A percentile compares a stretch with the other conserved stretches of the same genome.
Conservation (phyloP, 306 rosid genomes). For the Cucurbita moschata region DNA sequence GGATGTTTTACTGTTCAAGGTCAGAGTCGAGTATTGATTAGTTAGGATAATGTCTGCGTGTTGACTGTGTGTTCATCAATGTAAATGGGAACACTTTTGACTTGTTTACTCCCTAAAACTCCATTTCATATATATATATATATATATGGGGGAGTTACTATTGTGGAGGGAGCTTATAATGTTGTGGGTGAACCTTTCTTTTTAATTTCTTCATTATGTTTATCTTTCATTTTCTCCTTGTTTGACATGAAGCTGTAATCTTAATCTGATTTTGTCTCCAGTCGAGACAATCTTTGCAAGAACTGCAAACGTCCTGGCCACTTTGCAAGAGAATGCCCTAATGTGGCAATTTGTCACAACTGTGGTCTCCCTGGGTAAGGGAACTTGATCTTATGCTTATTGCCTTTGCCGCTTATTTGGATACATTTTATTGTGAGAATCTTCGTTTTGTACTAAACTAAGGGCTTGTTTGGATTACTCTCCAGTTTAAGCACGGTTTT, state of each 20-base stretch:
- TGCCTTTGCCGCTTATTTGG: background rate
- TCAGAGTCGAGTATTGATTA: background rate
- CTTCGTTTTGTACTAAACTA: background rate
- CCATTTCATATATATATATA: no score
- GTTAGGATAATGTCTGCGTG: background rate
- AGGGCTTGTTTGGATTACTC: background rate
- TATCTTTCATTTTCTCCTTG: background rate
- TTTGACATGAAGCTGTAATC: background rate
- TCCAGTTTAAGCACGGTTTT: background rate
- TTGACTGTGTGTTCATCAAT: background rate
- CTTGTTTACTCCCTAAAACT: background rate
- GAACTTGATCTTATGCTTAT: conserved; percentile 5
- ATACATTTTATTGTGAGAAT: background rate
- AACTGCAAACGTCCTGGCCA: conserved; percentile 99
- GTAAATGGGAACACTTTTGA: background rate
- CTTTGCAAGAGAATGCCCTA: conserved; percentile 96
- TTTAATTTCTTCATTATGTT: background rate
- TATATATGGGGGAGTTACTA: background rate
- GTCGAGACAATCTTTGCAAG: conserved; percentile 97
- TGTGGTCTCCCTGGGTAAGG: conserved; percentile 94
- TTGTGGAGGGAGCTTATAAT: background rate
- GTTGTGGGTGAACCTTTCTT: background rate
- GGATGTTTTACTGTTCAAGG: background rate
- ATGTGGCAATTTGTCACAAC: conserved; percentile 93
- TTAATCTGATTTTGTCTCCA: conserved; percentile 19